Evolutionary conservation across 345 rosid genomes (phyloP).

Genomic region (Brassica cretica): DNA sequence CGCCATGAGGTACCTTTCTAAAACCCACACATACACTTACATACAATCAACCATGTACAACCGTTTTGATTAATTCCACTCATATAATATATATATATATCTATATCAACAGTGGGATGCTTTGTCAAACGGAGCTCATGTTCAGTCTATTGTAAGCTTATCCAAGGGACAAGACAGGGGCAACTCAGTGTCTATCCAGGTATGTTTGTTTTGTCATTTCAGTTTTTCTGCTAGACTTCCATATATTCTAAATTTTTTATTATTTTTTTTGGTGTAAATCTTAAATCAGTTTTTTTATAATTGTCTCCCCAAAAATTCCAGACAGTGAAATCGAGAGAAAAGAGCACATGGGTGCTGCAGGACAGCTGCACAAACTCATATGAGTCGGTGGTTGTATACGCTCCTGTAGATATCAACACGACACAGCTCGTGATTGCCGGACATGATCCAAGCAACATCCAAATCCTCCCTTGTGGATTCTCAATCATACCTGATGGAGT

Average conservation of each 20-base stretch:
- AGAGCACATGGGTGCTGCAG: slow-evolving; percentile 76
- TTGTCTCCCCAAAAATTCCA: slow-evolving; percentile 39
- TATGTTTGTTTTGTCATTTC: slow-evolving; percentile 19
- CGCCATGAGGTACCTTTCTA: slow-evolving; percentile 66
- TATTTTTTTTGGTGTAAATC: too few relatives aligned
- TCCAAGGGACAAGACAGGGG: slow-evolving; percentile 95
- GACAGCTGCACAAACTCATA: slow-evolving; percentile 82
- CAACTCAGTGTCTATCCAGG: slow-evolving; percentile 86
- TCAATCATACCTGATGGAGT: slow-evolving; percentile 86
- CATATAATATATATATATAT: neutral
- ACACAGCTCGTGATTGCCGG: slow-evolving; percentile 88
- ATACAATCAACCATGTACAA: neutral
- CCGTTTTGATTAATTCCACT: neutral
- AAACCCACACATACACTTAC: neutral
- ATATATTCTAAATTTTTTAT: neutral
- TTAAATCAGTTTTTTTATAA: neutral
- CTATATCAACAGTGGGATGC: slow-evolving; percentile 79
- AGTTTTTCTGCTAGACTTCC: neutral
- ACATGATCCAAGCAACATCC: slow-evolving; percentile 83
- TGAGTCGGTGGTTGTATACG: slow-evolving; percentile 82
- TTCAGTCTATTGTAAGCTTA: slow-evolving; percentile 71
- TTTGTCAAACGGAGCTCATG: slow-evolving; percentile 66
- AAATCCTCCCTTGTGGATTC: slow-evolving; percentile 88
- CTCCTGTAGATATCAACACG: slow-evolving; percentile 71
- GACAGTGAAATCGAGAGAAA: slow-evolving; percentile 76